Evolutionary conservation across 1,284 basidiomycete genomes (phyloP).

Genomic region (Exobasidium rhododendri): DNA sequence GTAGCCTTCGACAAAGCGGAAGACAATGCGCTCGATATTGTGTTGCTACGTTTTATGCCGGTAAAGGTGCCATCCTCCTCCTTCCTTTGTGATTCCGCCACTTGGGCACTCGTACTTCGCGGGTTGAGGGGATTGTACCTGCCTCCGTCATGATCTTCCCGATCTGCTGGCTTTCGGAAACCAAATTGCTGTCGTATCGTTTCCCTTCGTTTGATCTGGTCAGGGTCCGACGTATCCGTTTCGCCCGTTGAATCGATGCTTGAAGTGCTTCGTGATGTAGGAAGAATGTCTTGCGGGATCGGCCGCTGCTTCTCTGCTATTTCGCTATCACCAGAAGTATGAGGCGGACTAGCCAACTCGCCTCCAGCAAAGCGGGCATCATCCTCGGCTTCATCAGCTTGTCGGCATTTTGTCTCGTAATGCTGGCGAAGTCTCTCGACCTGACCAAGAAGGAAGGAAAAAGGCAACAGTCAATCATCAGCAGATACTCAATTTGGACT

Average conservation of each 20-base stretch:
- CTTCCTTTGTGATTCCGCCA: background rate
- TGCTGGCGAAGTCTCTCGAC: slow-evolving; percentile 30
- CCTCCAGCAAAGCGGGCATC: slow-evolving; percentile 45
- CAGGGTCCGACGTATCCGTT: slow-evolving; percentile 25
- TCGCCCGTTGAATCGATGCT: background rate
- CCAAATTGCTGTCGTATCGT: slow-evolving; percentile 53
- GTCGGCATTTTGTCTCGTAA: slow-evolving; percentile 49
- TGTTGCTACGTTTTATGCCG: background rate
- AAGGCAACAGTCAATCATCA: background rate
- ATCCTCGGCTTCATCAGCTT: slow-evolving; percentile 52
- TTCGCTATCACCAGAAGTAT: background rate
- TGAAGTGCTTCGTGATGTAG: background rate
- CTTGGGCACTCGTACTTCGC: background rate
- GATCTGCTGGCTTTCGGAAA: slow-evolving; percentile 25
- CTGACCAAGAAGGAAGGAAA: background rate
- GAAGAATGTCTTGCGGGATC: background rate
- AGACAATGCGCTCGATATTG: slow-evolving; percentile 26
- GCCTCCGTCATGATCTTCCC: slow-evolving; percentile 21
- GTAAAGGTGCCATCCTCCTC: background rate
- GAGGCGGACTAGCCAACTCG: background rate
- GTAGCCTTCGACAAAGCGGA: slow-evolving; percentile 41
- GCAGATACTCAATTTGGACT: too few relatives aligned
- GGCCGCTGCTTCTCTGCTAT: background rate
- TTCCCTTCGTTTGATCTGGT: slow-evolving; percentile 44
- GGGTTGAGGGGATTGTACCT: slow-evolving; percentile 21